Conservation (phyloP, 2,329 filamentous ascomycete genomes). For the Colletotrichum sp. region DNA sequence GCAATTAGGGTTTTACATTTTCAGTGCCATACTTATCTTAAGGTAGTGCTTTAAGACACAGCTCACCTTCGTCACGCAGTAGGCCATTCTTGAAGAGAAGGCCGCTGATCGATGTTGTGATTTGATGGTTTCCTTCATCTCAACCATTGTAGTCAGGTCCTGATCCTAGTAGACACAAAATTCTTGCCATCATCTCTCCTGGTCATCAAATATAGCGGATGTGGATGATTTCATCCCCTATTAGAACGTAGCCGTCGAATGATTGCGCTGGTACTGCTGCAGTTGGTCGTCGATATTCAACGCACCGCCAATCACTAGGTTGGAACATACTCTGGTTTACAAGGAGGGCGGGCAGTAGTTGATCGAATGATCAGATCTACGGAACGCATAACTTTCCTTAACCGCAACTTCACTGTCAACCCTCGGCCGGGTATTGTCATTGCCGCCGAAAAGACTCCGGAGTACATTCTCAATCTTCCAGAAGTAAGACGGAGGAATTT, state of each 20-base stretch:
- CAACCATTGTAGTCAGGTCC: background rate
- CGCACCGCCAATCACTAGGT: background rate
- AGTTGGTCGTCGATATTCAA: background rate
- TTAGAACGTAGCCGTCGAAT: background rate
- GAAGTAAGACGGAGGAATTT: background rate
- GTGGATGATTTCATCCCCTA: background rate
- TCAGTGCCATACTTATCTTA: background rate
- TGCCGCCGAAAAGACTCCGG: background rate
- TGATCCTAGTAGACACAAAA: background rate
- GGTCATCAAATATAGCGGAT: background rate
- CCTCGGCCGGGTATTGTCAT: background rate
- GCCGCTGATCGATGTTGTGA: background rate
- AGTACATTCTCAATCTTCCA: background rate
- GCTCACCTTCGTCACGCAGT: background rate
- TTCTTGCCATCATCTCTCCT: background rate
- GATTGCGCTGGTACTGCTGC: background rate
- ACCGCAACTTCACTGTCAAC: background rate
- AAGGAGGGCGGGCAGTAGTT: background rate
- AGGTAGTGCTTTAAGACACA: background rate
- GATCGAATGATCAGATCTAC: background rate
- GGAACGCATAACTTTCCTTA: background rate
- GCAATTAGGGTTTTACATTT: background rate
- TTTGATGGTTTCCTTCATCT: background rate
- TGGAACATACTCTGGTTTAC: background rate
- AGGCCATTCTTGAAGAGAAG: background rate